Conservation (phyloP, 1,284 basidiomycete genomes). For the Ceratobasidium sp. region DNA sequence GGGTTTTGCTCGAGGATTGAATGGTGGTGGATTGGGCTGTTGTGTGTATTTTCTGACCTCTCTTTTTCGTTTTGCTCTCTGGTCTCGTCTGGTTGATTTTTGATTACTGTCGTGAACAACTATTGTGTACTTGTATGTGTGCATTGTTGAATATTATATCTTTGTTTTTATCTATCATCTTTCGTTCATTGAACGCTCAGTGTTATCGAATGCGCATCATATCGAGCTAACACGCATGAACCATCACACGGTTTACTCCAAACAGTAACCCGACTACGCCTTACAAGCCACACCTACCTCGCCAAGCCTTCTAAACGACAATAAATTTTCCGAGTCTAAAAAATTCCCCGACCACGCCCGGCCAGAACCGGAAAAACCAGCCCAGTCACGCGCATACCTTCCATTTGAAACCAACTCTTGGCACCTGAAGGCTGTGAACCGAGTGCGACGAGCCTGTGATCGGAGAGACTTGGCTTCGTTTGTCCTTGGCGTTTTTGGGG, state of each 20-base stretch:
- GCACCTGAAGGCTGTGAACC: slow-evolving; percentile 12
- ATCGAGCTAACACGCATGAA: too few species aligned
- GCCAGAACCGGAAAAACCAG: too few species aligned
- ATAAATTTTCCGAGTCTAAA: too few species aligned
- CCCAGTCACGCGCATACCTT: not conserved
- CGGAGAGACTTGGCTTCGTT: not conserved
- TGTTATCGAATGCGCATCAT: too few species aligned
- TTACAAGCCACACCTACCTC: too few species aligned
- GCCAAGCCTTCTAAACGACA: too few species aligned
- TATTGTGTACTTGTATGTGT: slow-evolving; percentile 28
- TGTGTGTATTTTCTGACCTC: not conserved
- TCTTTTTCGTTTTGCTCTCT: slow-evolving; percentile 6
- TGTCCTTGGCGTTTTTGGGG: slow-evolving; percentile 6
- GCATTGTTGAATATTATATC: slow-evolving; percentile 25
- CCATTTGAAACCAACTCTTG: not conserved
- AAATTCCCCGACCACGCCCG: not conserved
- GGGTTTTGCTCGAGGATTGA: too few species aligned
- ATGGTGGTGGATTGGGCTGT: not conserved
- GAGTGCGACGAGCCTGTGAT: slow-evolving; percentile 3
- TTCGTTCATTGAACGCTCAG: too few species aligned
- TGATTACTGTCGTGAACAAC: too few species aligned
- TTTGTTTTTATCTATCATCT: slow-evolving; percentile 1
- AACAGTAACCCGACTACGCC: too few species aligned
- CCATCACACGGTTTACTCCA: too few species aligned
- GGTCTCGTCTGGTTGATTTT: not conserved